Evolutionary conservation across 768 basidiomycete genomes (phyloP), one percentile per base, ranked within the genome.

Genomic region (Boletus subcaerulescens): DNA sequence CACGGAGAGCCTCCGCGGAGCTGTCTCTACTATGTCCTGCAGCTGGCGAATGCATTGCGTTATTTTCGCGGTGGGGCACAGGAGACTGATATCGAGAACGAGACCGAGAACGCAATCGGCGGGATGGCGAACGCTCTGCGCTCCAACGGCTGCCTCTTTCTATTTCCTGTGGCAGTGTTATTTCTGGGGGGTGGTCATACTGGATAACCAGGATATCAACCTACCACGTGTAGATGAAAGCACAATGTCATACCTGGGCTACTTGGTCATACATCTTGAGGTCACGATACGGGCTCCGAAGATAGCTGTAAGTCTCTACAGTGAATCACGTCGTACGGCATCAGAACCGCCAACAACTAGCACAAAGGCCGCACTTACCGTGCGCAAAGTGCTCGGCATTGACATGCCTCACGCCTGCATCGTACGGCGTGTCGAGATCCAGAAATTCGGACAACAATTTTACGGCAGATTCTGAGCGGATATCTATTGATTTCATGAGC

Each of bases 351-450:
- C 6, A 6, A 4, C 3, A 22, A 39, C 32, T 0, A 13, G 18
- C 35, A 4, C 5, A 58, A 45, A 52, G 22, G 32, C 45, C 40
- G 32, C n/a, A 71, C 80, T 61, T 62, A 91, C 92, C 93, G 72
- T 98, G 94, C 9, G 88, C 91, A 73, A 97, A 95, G 70, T 97
- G 94, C 66, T 98, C 94, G 12, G 94, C 89, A 61, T 91, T 89
- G 24, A 76, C 71, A 54, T 81, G 77, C 51, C 85, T 77, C 24
- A 76, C 74, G 9, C 85, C 86, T 45, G 81, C 78, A 20, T 67
- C 66, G 55, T 85, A 84, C 3, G 80, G 77, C 4, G 73, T 71
- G 59, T 87, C 87, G 69, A 91, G 79, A 65, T 98, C 94, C 45
- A 98, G 77, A 72, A 94, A 95, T 61, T 96, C 94, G 14, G 92